Evolutionary conservation across 768 basidiomycete species (phyloP), one percentile per base, ranked within the genome.

Genomic region (Rhizopogon salebrosus): DNA sequence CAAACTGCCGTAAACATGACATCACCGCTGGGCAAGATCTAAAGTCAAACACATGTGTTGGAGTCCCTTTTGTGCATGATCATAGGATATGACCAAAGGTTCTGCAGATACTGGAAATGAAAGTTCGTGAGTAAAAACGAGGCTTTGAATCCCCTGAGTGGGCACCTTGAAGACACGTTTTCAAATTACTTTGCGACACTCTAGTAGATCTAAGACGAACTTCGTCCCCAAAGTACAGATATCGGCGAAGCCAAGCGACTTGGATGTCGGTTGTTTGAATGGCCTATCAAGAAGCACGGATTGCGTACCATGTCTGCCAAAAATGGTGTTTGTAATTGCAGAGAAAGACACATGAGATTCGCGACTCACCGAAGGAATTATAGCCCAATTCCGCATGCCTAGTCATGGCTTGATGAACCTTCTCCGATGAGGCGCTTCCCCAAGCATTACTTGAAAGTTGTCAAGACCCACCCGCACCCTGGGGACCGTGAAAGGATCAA

Each of bases 371-470:
- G 57, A 73, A 72, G n/a, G 78, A 76, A 50, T 70, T 72, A 57
- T 75, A 80, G 26, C 82, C 80, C 22, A 68, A 67, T 48, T 82
- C 76, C 49, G 79, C 78, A 60, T 89, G 80, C 23, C 74, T 77
- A 16, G 65, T 70, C 87, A 92, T 89, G 36, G 79, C 83, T 56
- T 78, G 72, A 49, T 82, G 80, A 53, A 92, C 78, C 61, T 81
- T 83, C 27, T 76, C 59, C 1, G 80, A 80, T 0, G 86, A 75
- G 2, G 86, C 86, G 42, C 79, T 85, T 18, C 91, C 90, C 90
- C 90, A 92, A 2, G 89, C 89, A 48, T 84, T 87, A 62, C 87
- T 87, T 10, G 90, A 90, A 35, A 92, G 79, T 56, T 92, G 91
- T 91, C 90, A 92, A 92, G 77, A 9, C 89, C 89, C 6, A 77